A percentile compares a stretch with the other conserved stretches of the same genome.
Evolutionary conservation across 2,329 filamentous ascomycete species (phyloP).

Genomic region (Neoarthrinium moseri): DNA sequence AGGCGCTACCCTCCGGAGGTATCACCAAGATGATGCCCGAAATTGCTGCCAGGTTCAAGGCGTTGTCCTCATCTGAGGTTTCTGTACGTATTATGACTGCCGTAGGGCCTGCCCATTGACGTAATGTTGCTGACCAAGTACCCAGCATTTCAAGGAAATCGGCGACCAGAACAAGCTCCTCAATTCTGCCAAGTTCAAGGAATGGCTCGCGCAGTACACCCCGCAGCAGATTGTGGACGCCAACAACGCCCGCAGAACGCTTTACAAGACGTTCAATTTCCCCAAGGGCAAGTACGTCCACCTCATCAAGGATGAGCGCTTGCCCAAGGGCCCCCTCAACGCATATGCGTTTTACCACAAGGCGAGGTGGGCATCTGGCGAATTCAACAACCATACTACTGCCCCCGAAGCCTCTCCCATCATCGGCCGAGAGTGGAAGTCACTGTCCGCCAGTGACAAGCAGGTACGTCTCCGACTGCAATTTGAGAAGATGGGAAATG

Average conservation of each 20-base stretch:
- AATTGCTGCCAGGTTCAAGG: conserved; percentile 34
- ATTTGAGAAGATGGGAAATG: not conserved
- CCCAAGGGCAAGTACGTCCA: conserved; percentile 20
- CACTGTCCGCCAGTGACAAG: conserved; percentile 39
- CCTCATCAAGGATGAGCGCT: conserved; percentile 44
- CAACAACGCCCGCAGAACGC: conserved; percentile 44
- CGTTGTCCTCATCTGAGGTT: conserved; percentile 36
- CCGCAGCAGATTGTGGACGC: conserved; percentile 40
- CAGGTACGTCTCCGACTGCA: conserved; percentile 28
- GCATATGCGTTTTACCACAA: conserved; percentile 37
- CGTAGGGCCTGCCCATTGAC: too few relatives aligned
- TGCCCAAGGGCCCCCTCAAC: conserved; percentile 36
- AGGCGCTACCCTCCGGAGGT: conserved; percentile 9
- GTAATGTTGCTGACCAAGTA: conserved; percentile 8
- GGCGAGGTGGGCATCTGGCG: conserved; percentile 33
- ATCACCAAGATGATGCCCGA: conserved; percentile 21
- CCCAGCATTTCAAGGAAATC: conserved; percentile 33
- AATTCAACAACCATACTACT: conserved; percentile 12
- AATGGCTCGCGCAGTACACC: conserved; percentile 47
- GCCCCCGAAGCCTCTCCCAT: conserved; percentile 19
- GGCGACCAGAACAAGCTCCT: conserved; percentile 37
- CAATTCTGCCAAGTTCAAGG: conserved; percentile 39
- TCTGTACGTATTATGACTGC: conserved; percentile 45
- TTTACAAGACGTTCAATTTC: conserved; percentile 35
- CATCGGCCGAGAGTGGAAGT: conserved; percentile 41